Evolutionary conservation across 176 grass and related monocot genomes (phyloP), one percentile per base, ranked within the genome.

Genomic region (Raddia guianensis): DNA sequence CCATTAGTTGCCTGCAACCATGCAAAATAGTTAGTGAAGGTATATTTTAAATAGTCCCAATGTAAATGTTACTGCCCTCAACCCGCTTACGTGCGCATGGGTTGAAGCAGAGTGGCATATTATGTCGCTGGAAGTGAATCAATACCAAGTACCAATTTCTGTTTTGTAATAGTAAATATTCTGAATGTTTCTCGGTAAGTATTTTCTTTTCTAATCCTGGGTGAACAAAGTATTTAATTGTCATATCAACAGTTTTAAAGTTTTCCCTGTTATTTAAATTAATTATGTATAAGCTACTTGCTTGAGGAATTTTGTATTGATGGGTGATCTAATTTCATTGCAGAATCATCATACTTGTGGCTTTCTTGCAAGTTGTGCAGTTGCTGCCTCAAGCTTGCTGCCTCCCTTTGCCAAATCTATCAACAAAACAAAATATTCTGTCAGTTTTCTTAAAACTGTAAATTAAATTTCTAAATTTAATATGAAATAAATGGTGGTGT

Each of bases 361-460:
- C 81, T 90, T 91, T 89, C 87, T 89, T 86, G 86, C 84, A 91
- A 89, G 75, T 85, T 87, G 67, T 84, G 88, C 86, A 94, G 91
- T 88, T 88, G 86, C 84, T 94, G 91, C 85, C 88, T 94, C 91
- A 91, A 91, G 85, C 82, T 86, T 86, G 84, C 88, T 83, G 83
- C 85, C 78, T 94, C 88, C 79, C 68, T 91, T 84, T 94, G 70
- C 88, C 89, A 91, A 70, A 93, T 45, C 91, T 93, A 70, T 72
- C 32, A 68, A 59, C 19, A 79, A 87, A 84, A 80, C 6, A 85
- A 14, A 67, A 76, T 82, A 8, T 66, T 57, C 7, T 19, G 49
- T 86, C 42, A 83, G 68, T 74, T 73, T 83, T 33, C 15, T 76
- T 79, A 21, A 50, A 50, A 18, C 46, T 62, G 19, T 12, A 45